Evolutionary conservation across 352 stramenopile genomes (phyloP), one percentile per base, ranked within the genome.

Genomic region (Globisporangium cederbergense): DNA sequence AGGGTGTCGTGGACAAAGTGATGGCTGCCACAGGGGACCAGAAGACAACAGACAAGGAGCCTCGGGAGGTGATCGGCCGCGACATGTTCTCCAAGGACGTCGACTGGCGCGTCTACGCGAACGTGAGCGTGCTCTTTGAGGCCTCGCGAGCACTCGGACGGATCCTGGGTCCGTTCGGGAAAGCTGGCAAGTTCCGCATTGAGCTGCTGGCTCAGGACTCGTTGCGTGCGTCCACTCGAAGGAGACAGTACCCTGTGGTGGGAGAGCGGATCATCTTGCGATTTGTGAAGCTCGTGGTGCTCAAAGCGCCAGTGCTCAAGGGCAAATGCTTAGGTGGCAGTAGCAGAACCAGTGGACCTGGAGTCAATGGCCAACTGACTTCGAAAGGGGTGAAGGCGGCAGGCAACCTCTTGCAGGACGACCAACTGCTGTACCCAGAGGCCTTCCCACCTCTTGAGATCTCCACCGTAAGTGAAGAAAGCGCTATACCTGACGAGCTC

Each of bases 31-130:
- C 22, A 59, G 49, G 58, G 14, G 54, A 25, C 10, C 2, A 3
- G 38, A 52, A 66, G 16, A 28, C 14, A 3, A 25, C 16, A 3
- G 22, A 34, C 7, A 50, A 66, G 25, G 28, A 18, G 4, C 34
- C 42, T 7, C 45, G 18, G 1, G 74, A 83, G 47, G 73, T 91
- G 9, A 79, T 94, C 25, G 83, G 78, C 11, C 79, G 77, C 6
- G 83, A 92, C 30, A 82, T 96, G 78, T 91, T 94, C 46, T 72
- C 74, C 2, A 96, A 92, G 43, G 75, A 90, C 55, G 81, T 87
- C 0, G 86, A 86, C 62, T 86, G 86, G 74, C 71, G 66, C 9
- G 76, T 91, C 18, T 96, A 90, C 66, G 62, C 73, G 2, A 72
- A 65, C 16, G 68, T 63, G 4, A 66, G 68, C 0, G 79, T 96